Evolutionary conservation across 73 alveolate species (phyloP).

Genomic region (Stentor coeruleus): DNA sequence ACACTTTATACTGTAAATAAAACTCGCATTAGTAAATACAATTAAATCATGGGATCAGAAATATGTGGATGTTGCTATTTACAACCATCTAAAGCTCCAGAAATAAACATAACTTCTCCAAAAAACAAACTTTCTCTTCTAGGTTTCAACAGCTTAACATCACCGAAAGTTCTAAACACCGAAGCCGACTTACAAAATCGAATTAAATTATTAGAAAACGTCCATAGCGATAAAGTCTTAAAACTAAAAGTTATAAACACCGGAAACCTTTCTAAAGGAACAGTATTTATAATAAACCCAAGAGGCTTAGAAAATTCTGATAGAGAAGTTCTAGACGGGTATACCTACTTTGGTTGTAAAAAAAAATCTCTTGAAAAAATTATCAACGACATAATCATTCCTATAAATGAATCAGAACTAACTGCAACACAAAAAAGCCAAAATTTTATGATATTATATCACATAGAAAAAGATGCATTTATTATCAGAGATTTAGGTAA

Average conservation of each 20-base stretch:
- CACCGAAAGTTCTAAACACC: not conserved
- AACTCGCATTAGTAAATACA: not conserved
- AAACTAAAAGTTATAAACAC: not conserved
- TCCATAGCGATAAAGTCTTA: not conserved
- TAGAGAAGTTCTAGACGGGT: constrained; percentile 70
- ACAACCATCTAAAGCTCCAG: not conserved
- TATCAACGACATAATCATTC: not conserved
- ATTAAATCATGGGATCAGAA: not conserved
- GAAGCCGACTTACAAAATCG: not conserved
- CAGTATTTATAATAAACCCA: constrained; percentile 44
- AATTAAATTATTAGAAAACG: not conserved
- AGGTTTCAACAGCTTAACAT: not conserved
- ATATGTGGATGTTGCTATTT: not conserved
- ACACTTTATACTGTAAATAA: too few relatives aligned
- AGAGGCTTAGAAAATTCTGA: constrained; percentile 60
- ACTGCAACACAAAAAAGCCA: constrained; percentile 53
- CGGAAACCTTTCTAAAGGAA: constrained; percentile 17
- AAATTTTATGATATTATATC: constrained; percentile 67
- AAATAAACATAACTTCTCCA: not conserved
- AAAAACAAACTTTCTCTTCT: not conserved
- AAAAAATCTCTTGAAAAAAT: not conserved
- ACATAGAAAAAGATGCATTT: constrained; percentile 46
- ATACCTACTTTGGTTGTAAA: constrained; percentile 69
- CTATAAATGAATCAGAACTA: not conserved
- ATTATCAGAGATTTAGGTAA: constrained; percentile 68